Evolutionary conservation across 208 protist species (phyloP).

Genomic region (Spironucleus salmonicida): DNA sequence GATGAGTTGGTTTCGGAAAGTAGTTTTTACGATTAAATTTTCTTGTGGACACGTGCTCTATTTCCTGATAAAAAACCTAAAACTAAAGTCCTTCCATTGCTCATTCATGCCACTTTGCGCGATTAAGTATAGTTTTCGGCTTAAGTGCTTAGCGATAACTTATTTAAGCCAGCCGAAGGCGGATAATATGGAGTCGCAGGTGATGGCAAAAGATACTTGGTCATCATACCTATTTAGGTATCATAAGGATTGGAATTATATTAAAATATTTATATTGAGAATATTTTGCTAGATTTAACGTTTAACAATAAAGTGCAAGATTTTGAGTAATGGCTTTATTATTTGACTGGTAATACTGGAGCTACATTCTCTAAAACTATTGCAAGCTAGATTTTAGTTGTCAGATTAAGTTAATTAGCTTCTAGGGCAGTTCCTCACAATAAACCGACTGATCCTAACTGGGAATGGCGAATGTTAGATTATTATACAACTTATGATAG

Average conservation of each 20-base stretch:
- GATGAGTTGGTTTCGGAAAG: neutral
- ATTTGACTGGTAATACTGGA: constrained; percentile 1
- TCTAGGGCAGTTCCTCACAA: neutral
- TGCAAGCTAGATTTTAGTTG: constrained; percentile 10
- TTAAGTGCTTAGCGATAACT: neutral
- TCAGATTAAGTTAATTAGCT: neutral
- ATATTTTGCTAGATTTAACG: constrained; percentile 14
- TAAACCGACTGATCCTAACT: neutral
- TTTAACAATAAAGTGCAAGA: neutral
- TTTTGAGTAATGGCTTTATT: constrained; percentile 30
- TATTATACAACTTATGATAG: constrained; percentile 20
- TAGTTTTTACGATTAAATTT: neutral
- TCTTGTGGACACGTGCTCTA: neutral
- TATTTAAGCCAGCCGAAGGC: neutral
- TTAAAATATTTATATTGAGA: constrained; percentile 25
- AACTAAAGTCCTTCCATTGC: constrained; percentile 6
- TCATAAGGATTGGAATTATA: neutral
- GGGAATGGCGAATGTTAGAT: constrained; percentile 22
- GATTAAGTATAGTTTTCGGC: constrained; percentile 10
- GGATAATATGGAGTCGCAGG: neutral
- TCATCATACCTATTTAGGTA: constrained; percentile 21
- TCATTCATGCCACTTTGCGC: neutral
- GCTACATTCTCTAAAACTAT: constrained; percentile 18
- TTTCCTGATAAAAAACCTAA: constrained; percentile 4
- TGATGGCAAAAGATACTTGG: constrained; percentile 1